Base-by-base conservation (phyloP, 2,329 filamentous ascomycete genomes). In the Annulohypoxylon truncatum region DNA sequence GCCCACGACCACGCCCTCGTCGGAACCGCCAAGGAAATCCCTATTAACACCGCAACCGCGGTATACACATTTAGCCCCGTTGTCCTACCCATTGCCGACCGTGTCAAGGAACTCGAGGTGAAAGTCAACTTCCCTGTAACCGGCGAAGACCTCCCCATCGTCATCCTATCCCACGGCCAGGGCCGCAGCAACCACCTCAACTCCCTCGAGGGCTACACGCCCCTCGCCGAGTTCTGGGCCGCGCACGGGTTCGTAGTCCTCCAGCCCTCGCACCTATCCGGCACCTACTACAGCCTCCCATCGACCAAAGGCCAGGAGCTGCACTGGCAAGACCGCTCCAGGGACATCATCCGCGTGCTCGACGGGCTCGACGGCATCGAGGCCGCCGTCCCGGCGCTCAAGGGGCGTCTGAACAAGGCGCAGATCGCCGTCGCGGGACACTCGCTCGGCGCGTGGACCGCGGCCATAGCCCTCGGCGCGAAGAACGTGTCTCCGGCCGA, bases 211-310 rank as follows among this genome's bases (percentile, higher is more conserved):
- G 81, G 80, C n/a, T 82, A 81, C 60, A 74, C 74, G 2, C 81
- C 81, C 2, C 69, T 82, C 4, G 77, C 73, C 57, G 76, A 81
- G 52, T 82, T 82, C 73, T 81, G 77, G 74, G 80, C 80, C 4
- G 72, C 76, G 15, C 80, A 79, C 48, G 80, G 80, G 56, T 82
- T 82, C 68, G 79, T 75, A 0, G 81, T 82, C 3, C 71, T 82
- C 9, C 80, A 82, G 61, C 81, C 81, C 2, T 82, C 80, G 2
- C 80, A 81, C 64, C 70, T 82, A 2, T 77, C 73, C 54, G 82
- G 80, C 20, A 68, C 69, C 38, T 75, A 75, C 2, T 72, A 80
- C 2, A 67, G 60, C 7, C 62, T 79, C 2, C 22, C 62, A 0
- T 50, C 67, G 9, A 51, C 64, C 0, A 60, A 40, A 4, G 72